Evolutionary conservation across 2,329 filamentous ascomycete species (phyloP), one percentile per base, ranked within the genome.

Genomic region (Trichoderma aggressivum): DNA sequence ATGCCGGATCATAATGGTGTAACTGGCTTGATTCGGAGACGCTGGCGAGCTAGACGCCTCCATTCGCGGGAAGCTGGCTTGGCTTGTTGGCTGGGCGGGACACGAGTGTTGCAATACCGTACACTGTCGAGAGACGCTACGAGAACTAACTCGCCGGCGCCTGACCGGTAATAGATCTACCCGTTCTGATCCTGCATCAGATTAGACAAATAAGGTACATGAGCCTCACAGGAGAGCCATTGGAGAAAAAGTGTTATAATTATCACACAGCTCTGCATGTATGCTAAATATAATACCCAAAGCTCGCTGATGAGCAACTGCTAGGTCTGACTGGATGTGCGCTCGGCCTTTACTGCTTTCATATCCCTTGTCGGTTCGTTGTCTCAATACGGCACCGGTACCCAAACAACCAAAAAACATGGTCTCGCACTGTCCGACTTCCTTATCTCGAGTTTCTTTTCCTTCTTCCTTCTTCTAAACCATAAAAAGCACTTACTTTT

Each of bases 1-100:
- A 50, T 21, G 43, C 21, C 43, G 43, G 43, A 50, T 60, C 65
- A 68, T 68, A 16, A 50, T 68, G 65, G 65, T 68, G 65, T 68
- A 68, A 60, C 53, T 26, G 36, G 65, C 65, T 68, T 60, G 65
- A 68, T 36, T 36, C 55, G 47, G 47, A 64, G 28, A 28, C 21
- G 8, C 21, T 21, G 50, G 63, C 21, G 47, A 56, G 30, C 32
- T 58, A 53, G n/a, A 50, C 55, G 65, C 56, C 65, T 68, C 55
- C 65, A 68, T 60, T 68, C 39, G 65, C 55, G 30, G 39, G 39
- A 60, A 60, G 55, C n/a, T 60, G 18, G 28, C 21, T 50, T 36
- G 47, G 21, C 47, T 55, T 65, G 6, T 21, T 34, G 47, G 47
- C 62, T 24, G 60, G 36, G 39, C 26, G 36, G 59, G 28, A 34